Evolutionary conservation across 2,329 filamentous ascomycete genomes (phyloP).

Genomic region (Diplodia mutila): DNA sequence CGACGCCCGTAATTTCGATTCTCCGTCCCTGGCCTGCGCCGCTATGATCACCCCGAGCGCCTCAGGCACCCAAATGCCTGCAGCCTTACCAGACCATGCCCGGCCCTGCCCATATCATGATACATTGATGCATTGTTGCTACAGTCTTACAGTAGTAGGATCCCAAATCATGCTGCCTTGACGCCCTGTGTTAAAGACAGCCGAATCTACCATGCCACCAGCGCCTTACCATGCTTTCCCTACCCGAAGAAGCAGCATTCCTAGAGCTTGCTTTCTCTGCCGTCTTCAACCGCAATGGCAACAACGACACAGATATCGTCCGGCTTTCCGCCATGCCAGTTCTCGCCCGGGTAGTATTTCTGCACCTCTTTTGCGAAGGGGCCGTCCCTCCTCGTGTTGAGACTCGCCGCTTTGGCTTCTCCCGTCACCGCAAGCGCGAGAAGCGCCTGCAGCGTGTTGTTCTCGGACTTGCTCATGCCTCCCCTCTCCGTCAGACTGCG

Average conservation of each 20-base stretch:
- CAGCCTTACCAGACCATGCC: neutral
- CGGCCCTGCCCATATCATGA: neutral
- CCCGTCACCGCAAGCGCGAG: slow-evolving; percentile 78
- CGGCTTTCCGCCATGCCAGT: slow-evolving; percentile 89
- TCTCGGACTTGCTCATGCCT: slow-evolving; percentile 45
- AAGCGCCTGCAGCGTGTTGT: slow-evolving; percentile 70
- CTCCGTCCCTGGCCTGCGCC: slow-evolving; percentile 12
- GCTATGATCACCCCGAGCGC: slow-evolving; percentile 17
- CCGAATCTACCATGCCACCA: slow-evolving; percentile 1
- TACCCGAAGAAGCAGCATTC: neutral
- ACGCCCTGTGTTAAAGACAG: slow-evolving; percentile 5
- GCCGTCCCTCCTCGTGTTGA: slow-evolving; percentile 80
- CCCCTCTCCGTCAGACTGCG: slow-evolving; percentile 56
- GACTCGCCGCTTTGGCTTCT: slow-evolving; percentile 82
- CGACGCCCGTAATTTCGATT: slow-evolving; percentile 5
- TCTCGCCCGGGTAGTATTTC: slow-evolving; percentile 81
- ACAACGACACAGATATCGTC: slow-evolving; percentile 94
- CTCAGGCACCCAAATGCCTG: neutral
- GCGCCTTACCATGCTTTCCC: slow-evolving; percentile 20
- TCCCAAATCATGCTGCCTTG: neutral
- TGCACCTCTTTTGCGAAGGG: slow-evolving; percentile 96
- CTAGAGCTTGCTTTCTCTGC: slow-evolving; percentile 15
- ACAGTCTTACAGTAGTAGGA: neutral
- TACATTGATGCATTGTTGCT: slow-evolving; percentile 2
- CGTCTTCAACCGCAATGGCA: slow-evolving; percentile 46